These are phyloP conservation scores for Zalaria obscura DNA, from an alignment of 2,329 filamentous ascomycete genomes.

Conservation along the genomic window DNA sequence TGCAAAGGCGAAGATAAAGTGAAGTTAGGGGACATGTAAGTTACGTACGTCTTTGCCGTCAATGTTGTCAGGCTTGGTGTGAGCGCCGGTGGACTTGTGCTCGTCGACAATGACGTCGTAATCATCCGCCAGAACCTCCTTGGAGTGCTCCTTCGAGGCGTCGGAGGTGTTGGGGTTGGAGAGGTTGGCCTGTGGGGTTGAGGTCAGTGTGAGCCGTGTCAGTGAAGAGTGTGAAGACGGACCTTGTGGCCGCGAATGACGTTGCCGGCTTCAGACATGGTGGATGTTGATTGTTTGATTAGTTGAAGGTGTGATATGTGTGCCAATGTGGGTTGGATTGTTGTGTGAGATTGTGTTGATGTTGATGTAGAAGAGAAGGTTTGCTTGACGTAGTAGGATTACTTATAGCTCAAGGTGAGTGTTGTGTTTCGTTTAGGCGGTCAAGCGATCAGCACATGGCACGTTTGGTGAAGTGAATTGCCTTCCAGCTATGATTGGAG, in stretches of 20 bases:
- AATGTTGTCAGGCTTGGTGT: conserved; percentile 17
- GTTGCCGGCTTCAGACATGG: conserved; percentile 4
- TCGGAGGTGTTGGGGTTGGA: conserved; percentile 30
- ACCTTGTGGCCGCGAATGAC: conserved; percentile 2
- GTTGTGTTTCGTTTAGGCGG: no score
- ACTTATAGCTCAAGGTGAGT: no score
- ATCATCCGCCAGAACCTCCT: conserved; percentile 36
- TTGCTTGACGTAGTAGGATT: no score
- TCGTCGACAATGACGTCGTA: conserved; percentile 20
- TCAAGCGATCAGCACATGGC: no score
- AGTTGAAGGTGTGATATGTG: neutral
- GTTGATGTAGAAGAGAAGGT: neutral
- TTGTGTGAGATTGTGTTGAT: neutral
- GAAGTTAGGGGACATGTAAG: conserved; percentile 45
- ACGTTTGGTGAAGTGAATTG: no score
- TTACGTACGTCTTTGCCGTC: conserved; percentile 19
- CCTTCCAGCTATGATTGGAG: no score
- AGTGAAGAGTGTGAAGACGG: neutral
- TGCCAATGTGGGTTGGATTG: neutral
- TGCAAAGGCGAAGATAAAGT: conserved; percentile 23
- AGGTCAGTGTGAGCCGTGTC: neutral
- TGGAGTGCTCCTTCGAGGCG: conserved; percentile 42
- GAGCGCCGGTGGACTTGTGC: conserved; percentile 4
- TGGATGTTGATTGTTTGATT: neutral
- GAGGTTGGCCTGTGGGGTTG: conserved; percentile 1